Evolutionary conservation across 768 basidiomycete species (phyloP), one percentile per base, ranked within the genome.

Genomic region (Brasilioporus rufonigricans): DNA sequence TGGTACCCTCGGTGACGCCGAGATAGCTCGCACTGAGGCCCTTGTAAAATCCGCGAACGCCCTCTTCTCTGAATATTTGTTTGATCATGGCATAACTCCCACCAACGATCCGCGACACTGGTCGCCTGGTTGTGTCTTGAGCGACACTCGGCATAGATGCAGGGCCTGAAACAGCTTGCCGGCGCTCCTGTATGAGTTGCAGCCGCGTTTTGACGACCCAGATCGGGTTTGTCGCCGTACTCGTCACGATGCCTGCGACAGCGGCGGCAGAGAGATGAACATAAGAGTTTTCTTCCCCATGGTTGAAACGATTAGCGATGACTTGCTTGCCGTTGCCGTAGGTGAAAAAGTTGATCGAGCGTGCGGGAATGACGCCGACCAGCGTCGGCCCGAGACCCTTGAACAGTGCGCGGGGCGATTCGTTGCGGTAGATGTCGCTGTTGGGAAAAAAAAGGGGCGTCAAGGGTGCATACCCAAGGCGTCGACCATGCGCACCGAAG

Each of bases 121-220:
- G 56, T 13, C 61, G 40, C 10, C 53, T 24, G 16, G 44, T 52
- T 33, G 47, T 50, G 14, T 47, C 61, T 5, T 52, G 35, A 29
- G 45, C 26, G 0, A 24, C 21, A 4, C 41, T 52, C 12, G 59
- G 38, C 1, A n/a, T 19, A 23, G 47, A 29, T 11, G 36, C 47
- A 8, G 53, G 10, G 14, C 44, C 8, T 11, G 62, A n/a, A n/a
- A n/a, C 35, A 14, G 54, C 48, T 2, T 60, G 59, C 24, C 56
- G 66, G 2, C 59, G 68, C 33, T 67, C 66, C 19, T 76, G 71
- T 3, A 73, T 74, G 16, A 99, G 83, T 67, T 99, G 97, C 50
- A 99, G 65, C 8, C 96, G 86, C 41, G 97, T 99, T 72, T 98
- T 99, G 57, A 99, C 93, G 44, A 99, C 97, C 97, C 97, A 99